Base-by-base conservation (phyloP, 2,329 filamentous ascomycete genomes). In the Chaetomiaceae sp. region DNA sequence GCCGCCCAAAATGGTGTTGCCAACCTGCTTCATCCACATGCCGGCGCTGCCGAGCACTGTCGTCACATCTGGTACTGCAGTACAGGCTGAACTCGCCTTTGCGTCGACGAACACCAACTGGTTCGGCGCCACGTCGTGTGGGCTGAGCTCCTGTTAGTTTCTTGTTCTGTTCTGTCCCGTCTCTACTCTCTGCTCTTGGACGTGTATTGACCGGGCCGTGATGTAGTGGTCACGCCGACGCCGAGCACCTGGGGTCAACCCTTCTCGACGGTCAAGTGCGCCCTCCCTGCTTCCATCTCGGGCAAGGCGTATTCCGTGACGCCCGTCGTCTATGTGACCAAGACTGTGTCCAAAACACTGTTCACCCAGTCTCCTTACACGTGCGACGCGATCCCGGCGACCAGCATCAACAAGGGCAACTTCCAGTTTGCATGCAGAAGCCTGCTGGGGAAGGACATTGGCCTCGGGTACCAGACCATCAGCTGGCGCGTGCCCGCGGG, bases 331-430 rank as follows among this genome's bases (percentile, higher is more conserved):
- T 33, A 27, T 10, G 40, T 43, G 31, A n/a, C 31, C 21, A 14
- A 12, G 21, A 12, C 6, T n/a, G 31, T 20, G 3, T 21, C 10
- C 3, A 5, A 8, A 7, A 43, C 27, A 30, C 16, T 21, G n/a
- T n/a, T n/a, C 39, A 43, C 25, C 38, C 9, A 12, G 38, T 37
- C 27, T 10, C 14, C 25, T 5, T 40, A 33, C 38, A 43, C 13
- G 14, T 49, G 47, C 21, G 47, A 49, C 16, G 39, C 47, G 9
- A 30, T 49, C 19, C 47, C 47, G 14, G 47, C 21, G 3, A 20
- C 47, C 30, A 44, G 39, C 47, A 43, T 49, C 39, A 49, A 49
- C 39, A 49, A 49, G 47, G 47, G 38, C 47, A 44, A 49, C 47
- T 49, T 49, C 39, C 47, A 49, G 47, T 43, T 49, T 19, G 27